Conservation (phyloP, 768 basidiomycete genomes). For the Rickenella mellea region DNA sequence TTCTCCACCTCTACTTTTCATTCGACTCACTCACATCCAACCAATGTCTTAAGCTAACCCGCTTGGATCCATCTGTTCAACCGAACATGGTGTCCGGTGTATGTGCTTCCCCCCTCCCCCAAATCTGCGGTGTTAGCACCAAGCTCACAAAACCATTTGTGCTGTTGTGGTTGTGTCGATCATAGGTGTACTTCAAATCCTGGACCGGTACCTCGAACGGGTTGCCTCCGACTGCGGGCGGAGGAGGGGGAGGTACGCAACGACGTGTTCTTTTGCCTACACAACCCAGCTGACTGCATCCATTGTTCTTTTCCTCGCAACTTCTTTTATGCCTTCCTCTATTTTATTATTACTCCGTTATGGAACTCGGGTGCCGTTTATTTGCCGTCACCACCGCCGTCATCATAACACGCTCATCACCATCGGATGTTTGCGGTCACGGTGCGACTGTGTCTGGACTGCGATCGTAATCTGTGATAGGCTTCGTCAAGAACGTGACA, state of each 20-base stretch:
- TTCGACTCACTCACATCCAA: no score
- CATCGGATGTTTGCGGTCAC: no score
- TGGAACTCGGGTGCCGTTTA: background rate
- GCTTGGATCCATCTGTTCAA: conserved; percentile 38
- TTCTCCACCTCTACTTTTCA: background rate
- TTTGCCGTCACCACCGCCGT: no score
- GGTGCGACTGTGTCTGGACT: no score
- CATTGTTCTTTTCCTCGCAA: background rate
- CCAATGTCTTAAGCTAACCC: conserved; percentile 29
- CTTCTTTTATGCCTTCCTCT: background rate
- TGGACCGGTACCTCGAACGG: conserved; percentile 45
- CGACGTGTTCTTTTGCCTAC: background rate
- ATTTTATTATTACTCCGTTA: background rate
- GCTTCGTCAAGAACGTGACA: conserved; percentile 34
- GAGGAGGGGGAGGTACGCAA: conserved; percentile 38
- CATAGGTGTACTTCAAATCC: conserved; percentile 46
- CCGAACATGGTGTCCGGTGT: conserved; percentile 50
- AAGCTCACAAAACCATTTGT: no score
- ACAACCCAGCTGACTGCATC: conserved; percentile 6
- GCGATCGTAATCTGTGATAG: conserved; percentile 19
- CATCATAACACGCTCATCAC: no score
- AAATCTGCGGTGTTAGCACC: no score
- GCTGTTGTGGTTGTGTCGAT: no score
- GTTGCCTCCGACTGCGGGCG: conserved; percentile 44
- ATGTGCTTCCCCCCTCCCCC: conserved; percentile 5